Conservation (phyloP, 257 asterid species). For the Ilex asprella region DNA sequence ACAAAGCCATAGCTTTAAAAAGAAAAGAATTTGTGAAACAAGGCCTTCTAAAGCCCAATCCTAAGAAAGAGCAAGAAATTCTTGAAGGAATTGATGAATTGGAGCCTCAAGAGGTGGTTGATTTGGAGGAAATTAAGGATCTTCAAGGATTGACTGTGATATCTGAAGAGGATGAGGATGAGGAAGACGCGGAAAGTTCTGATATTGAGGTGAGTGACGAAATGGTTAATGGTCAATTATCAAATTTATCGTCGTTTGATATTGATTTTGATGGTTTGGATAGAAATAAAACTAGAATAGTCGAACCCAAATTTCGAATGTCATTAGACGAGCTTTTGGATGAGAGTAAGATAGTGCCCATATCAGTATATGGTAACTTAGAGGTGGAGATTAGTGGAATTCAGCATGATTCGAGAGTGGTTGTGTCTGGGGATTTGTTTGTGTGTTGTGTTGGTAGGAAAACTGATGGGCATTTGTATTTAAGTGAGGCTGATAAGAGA, state of each 20-base stretch:
- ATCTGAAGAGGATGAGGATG: slow-evolving; percentile 36
- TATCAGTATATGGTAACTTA: slow-evolving; percentile 70
- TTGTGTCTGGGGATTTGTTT: slow-evolving; percentile 80
- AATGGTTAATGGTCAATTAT: slow-evolving; percentile 20
- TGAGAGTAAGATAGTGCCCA: slow-evolving; percentile 81
- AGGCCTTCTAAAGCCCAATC: slow-evolving; percentile 60
- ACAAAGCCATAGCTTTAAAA: slow-evolving; percentile 80
- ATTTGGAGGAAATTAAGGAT: slow-evolving; percentile 84
- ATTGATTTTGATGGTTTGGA: slow-evolving; percentile 77
- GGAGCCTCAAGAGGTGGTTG: slow-evolving; percentile 86
- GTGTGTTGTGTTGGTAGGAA: slow-evolving; percentile 73
- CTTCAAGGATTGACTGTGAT: slow-evolving; percentile 52
- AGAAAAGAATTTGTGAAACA: slow-evolving; percentile 77
- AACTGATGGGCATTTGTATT: slow-evolving; percentile 62
- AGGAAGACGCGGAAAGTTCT: slow-evolving; percentile 36
- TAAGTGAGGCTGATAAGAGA: slow-evolving; percentile 90
- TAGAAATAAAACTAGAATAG: slow-evolving; percentile 52
- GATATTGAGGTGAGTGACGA: slow-evolving; percentile 57
- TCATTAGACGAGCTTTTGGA: slow-evolving; percentile 86
- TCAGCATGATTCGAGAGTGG: slow-evolving; percentile 85
- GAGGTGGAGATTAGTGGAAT: slow-evolving; percentile 74
- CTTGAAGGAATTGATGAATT: slow-evolving; percentile 47
- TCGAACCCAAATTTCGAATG: slow-evolving; percentile 77
- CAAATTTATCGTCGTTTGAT: slow-evolving; percentile 48
- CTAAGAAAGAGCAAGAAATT: slow-evolving; percentile 23